These are phyloP conservation scores for Lentithecium fluviatile DNA, from an alignment of 495 filamentous ascomycete genomes.

Conservation along the genomic window DNA sequence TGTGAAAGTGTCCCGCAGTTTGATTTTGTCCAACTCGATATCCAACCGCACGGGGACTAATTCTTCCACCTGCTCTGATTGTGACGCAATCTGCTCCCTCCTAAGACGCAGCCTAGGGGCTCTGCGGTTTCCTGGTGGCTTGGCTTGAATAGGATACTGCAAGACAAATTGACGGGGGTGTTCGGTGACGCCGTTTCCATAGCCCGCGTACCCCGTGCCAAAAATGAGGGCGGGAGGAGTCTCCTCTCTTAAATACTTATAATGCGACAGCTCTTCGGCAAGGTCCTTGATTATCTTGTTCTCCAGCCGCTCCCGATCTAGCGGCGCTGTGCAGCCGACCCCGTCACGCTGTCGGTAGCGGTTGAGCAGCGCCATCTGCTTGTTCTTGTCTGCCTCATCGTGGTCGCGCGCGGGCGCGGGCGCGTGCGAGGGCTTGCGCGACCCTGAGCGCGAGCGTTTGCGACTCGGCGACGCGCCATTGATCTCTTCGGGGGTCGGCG, in stretches of 20 bases:
- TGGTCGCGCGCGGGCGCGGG: conserved; percentile 45
- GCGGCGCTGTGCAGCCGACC: conserved; percentile 62
- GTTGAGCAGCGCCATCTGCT: conserved; percentile 58
- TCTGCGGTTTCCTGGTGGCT: conserved; percentile 69
- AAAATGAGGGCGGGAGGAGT: conserved; percentile 62
- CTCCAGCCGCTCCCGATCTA: conserved; percentile 43
- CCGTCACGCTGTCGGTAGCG: conserved; percentile 77
- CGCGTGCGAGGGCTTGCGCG: conserved; percentile 43
- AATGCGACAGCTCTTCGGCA: conserved; percentile 55
- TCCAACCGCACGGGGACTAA: conserved; percentile 88
- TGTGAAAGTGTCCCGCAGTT: conserved; percentile 95
- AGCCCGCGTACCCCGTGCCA: conserved; percentile 84
- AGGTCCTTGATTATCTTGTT: conserved; percentile 44
- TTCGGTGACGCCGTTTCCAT: conserved; percentile 82
- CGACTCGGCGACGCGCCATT: conserved; percentile 51
- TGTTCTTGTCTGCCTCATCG: conserved; percentile 23
- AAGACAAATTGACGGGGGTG: conserved; percentile 52
- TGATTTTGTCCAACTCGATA: conserved; percentile 93
- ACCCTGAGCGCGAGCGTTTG: conserved; percentile 63
- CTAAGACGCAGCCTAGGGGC: conserved; percentile 67
- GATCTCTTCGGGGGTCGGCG: conserved; percentile 27
- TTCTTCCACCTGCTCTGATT: conserved; percentile 87
- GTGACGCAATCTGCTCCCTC: conserved; percentile 74
- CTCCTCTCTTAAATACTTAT: conserved; percentile 49
- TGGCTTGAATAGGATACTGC: conserved; percentile 72